Base-by-base conservation (phyloP, 202 grass and related monocot species). In the Eragrostis tef region DNA sequence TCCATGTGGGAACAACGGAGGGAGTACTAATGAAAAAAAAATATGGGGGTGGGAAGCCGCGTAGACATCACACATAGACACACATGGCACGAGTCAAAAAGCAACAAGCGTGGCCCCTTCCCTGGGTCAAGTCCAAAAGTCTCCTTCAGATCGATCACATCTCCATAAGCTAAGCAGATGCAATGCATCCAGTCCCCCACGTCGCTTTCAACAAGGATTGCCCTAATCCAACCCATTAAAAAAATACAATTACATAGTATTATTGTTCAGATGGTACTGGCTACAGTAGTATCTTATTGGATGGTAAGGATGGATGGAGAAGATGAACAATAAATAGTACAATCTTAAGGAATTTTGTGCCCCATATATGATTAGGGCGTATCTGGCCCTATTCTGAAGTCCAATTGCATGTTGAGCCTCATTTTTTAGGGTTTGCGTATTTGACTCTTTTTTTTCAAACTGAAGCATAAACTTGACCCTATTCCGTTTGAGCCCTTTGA, bases 171-270 rank as follows among this genome's bases (percentile, higher is more conserved):
- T 83, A 74, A 24, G 70, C 70, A 56, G 76, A 43, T 80, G 76
- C 81, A 80, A 0, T 49, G 87, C 77, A 81, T 85, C 76, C 70
- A 69, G 81, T 9, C 75, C 51, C 80, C 42, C 44, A 6, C 0
- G 52, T 80, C 62, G 44, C 81, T 60, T 19, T 84, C 75, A 53
- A 22, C 8, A 6, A n/a, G 75, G 86, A 84, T 80, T 70, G 46
- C 9, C 62, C 46, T 79, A 63, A 53, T 20, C 66, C 56, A 53
- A 53, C 24, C 66, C 24, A 64, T 63, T 79, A 78, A 71, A 64
- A 16, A 64, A 71, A 43, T 11, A 9, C 2, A 11, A 78, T 26
- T 70, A 5, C n/a, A 2, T 25, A 27, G 27, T 25, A 59, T 42
- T 42, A 6, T 70, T 10, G 3, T 85, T 39, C 29, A 11, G 26